phyloP scores from a whole-genome alignment of 345 rosid genomes.

The Laguncularia racemosa region DNA sequence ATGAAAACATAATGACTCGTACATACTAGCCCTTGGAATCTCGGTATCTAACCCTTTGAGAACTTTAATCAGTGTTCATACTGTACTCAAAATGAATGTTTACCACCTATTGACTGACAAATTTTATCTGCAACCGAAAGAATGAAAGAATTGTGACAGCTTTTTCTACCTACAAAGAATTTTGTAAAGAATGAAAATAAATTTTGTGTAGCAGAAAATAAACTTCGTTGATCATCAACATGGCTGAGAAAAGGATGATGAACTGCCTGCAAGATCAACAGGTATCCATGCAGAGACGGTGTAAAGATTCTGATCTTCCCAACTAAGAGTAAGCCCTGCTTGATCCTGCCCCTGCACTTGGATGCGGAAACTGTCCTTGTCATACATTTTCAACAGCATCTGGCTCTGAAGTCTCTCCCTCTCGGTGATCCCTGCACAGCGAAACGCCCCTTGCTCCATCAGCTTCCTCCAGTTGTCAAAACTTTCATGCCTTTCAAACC shows the following conservation, averaged over 20 bases:
- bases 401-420: constrained; percentile 79
- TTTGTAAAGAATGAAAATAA: constrained; percentile 21
- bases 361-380: constrained; percentile 33
- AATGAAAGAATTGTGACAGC: constrained; percentile 39
- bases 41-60: constrained; percentile 13
- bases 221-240: constrained; percentile 24
- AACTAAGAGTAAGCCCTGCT: constrained; percentile 55
- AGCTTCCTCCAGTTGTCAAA: constrained; percentile 59
- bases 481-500: constrained; percentile 70
- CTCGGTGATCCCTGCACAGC: constrained; percentile 44
- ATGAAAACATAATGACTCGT: constrained; percentile 6
- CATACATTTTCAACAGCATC: constrained; percentile 83
- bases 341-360: constrained; percentile 36
- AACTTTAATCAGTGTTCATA: constrained; percentile 18
- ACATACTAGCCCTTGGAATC: constrained; percentile 14
- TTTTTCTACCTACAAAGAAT: constrained; percentile 45
- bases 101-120: constrained; percentile 10
- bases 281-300: constrained; percentile 86
- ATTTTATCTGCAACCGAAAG: constrained; percentile 34
- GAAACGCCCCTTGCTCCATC: constrained; percentile 83
- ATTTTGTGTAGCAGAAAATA: constrained; percentile 21
- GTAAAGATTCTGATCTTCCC: constrained; percentile 80
- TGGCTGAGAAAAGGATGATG: constrained; percentile 56
- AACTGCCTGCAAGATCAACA: constrained; percentile 48
- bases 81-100: constrained; percentile 12